A percentile compares a stretch with the other conserved stretches of the same genome.
These are phyloP conservation scores for Alnus glutinosa DNA, from an alignment of 306 rosid genomes.

Conservation along the genomic window DNA sequence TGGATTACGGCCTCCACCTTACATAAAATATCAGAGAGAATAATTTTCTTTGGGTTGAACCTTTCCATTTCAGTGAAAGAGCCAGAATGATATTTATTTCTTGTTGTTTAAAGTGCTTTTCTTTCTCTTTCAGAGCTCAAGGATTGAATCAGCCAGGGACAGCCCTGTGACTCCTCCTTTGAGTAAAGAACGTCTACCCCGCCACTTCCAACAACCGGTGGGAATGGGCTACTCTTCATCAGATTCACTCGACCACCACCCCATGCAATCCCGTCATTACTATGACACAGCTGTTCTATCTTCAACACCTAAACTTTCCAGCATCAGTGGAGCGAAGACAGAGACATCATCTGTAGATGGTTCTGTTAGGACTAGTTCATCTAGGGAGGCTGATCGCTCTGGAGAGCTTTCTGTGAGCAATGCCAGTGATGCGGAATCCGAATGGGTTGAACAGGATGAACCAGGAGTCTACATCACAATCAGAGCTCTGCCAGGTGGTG, in stretches of 20 bases:
- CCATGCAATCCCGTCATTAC: constrained; percentile 52
- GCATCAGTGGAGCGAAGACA: constrained; percentile 55
- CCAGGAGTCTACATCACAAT: constrained; percentile 97
- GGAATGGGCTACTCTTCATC: constrained; percentile 87
- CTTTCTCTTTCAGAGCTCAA: constrained; percentile 60
- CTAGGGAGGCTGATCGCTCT: constrained; percentile 73
- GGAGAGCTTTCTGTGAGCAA: constrained; percentile 90
- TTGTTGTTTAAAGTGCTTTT: constrained; percentile 7
- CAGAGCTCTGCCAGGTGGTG: constrained; percentile 76
- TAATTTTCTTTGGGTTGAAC: neutral
- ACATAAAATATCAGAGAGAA: neutral
- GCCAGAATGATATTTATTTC: constrained; percentile 4
- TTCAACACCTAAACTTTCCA: constrained; percentile 69
- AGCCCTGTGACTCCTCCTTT: constrained; percentile 90
- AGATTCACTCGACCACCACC: constrained; percentile 73
- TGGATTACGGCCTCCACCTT: constrained; percentile 10
- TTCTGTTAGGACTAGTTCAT: constrained; percentile 84
- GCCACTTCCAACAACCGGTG: constrained; percentile 48
- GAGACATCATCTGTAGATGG: constrained; percentile 80
- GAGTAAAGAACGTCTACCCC: constrained; percentile 61
- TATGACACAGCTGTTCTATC: constrained; percentile 59
- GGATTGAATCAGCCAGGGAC: constrained; percentile 75
- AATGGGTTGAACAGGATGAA: constrained; percentile 97
- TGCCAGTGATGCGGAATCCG: constrained; percentile 95
- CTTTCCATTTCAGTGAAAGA: constrained; percentile 8